These are phyloP conservation scores for Nemania sp. DNA, from an alignment of 2,329 filamentous ascomycete species.

Conservation along the genomic window DNA sequence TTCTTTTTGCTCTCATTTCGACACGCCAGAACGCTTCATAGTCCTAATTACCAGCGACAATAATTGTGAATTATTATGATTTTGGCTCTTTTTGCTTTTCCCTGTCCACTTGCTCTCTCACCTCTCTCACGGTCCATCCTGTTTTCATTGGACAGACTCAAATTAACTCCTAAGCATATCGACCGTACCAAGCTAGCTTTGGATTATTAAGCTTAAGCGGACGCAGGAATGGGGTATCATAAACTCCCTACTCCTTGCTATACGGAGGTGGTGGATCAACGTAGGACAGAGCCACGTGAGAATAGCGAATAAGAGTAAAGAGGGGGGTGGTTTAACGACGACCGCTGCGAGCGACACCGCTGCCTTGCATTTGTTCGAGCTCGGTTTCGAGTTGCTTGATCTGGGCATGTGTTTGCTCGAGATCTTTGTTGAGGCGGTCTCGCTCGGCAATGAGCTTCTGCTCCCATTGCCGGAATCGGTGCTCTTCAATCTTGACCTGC, in stretches of 20 bases:
- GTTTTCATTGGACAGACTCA: constrained; percentile 38
- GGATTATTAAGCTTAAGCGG: constrained; percentile 41
- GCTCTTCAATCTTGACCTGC: constrained; percentile 99
- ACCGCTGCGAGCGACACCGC: constrained; percentile 88
- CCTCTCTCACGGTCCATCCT: constrained; percentile 29
- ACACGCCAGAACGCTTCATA: constrained; percentile 38
- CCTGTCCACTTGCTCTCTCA: constrained; percentile 25
- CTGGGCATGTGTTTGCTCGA: constrained; percentile 95
- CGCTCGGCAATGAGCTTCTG: constrained; percentile 99
- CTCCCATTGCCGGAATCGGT: constrained; percentile 99
- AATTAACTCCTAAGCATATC: constrained; percentile 54
- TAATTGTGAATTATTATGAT: constrained; percentile 12
- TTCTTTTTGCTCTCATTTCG: constrained; percentile 29
- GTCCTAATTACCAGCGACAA: constrained; percentile 36
- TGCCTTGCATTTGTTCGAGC: constrained; percentile 93
- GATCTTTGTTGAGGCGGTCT: constrained; percentile 99
- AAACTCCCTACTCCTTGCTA: constrained; percentile 47
- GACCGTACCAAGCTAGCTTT: constrained; percentile 41
- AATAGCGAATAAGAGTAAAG: constrained; percentile 43
- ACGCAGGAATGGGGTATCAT: constrained; percentile 40
- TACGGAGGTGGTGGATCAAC: constrained; percentile 43
- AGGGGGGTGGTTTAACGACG: constrained; percentile 73
- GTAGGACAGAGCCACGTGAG: constrained; percentile 41
- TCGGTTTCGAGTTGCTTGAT: constrained; percentile 94
- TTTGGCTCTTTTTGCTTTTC: constrained; percentile 11